A percentile compares a stretch with the other conserved stretches of the same genome.
phyloP scores from a whole-genome alignment of 2,329 filamentous ascomycete genomes.

The Huntiella moniliformis region DNA sequence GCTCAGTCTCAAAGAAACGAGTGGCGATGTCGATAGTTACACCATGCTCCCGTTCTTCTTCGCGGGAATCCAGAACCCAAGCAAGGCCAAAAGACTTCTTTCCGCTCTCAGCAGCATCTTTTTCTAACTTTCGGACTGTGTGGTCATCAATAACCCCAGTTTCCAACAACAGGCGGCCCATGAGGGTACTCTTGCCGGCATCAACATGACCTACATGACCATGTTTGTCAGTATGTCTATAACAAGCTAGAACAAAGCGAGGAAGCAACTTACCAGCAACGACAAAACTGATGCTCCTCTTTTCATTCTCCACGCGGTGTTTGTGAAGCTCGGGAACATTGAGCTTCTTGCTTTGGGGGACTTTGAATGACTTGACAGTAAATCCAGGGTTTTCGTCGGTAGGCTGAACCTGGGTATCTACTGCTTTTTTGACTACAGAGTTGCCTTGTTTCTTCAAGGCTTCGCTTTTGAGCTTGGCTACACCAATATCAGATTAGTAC shows the following conservation, averaged over 20 bases:
- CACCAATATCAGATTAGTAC: conserved; percentile 11
- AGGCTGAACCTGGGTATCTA: conserved; percentile 20
- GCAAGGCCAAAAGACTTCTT: conserved; percentile 93
- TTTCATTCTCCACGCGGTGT: conserved; percentile 41
- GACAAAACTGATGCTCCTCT: conserved; percentile 75
- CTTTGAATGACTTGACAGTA: conserved; percentile 20
- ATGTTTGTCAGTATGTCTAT: neutral
- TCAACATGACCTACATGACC: conserved; percentile 66
- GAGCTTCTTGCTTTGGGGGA: conserved; percentile 55
- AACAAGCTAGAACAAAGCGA: neutral
- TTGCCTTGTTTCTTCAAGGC: too few relatives aligned
- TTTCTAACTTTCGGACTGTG: conserved; percentile 71
- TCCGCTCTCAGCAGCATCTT: conserved; percentile 77
- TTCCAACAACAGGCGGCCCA: conserved; percentile 85
- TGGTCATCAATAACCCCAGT: conserved; percentile 74
- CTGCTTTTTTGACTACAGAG: neutral
- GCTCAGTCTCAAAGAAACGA: conserved; percentile 81
- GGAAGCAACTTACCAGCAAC: conserved; percentile 54
- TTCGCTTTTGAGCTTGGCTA: conserved; percentile 13
- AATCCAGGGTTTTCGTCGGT: neutral
- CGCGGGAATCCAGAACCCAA: conserved; percentile 87
- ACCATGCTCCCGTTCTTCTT: conserved; percentile 72
- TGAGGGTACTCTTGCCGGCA: conserved; percentile 91
- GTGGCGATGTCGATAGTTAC: conserved; percentile 95
- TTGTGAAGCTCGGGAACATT: conserved; percentile 69